Percentiles rank a stretch among this genome's conserved stretches.
phyloP scores from a whole-genome alignment of 805 yeast genomes.

The Pichia gijzeniarum region DNA sequence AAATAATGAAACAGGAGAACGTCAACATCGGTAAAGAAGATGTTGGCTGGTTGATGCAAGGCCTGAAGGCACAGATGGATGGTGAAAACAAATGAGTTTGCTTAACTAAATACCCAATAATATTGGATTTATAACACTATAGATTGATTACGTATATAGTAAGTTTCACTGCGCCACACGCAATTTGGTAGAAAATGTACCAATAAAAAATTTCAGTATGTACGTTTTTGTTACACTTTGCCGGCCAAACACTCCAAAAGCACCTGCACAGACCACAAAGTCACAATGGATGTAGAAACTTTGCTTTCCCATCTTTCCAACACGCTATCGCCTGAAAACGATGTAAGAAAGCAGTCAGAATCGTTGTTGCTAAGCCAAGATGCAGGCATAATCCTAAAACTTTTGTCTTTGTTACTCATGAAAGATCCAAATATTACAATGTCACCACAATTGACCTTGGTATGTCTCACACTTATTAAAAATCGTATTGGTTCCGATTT shows the following conservation, averaged over 20 bases:
- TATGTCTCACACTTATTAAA: slow-evolving; percentile 6
- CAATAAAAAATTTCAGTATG: too few species aligned
- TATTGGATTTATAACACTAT: too few species aligned
- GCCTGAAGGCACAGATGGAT: slow-evolving; percentile 18
- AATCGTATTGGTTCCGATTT: slow-evolving; percentile 5
- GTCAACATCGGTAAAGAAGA: slow-evolving; percentile 23
- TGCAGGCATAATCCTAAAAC: neutral
- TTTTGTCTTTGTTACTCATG: neutral
- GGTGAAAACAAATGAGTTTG: neutral
- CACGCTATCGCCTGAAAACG: slow-evolving; percentile 41
- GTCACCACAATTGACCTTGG: neutral
- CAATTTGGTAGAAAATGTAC: too few species aligned
- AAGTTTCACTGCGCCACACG: too few species aligned
- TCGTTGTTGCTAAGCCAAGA: slow-evolving; percentile 9
- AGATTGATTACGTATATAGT: too few species aligned
- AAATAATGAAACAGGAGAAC: slow-evolving; percentile 19
- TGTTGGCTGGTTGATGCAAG: slow-evolving; percentile 20
- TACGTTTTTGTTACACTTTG: too few species aligned
- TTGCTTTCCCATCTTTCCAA: slow-evolving; percentile 41
- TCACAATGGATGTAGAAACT: slow-evolving; percentile 30
- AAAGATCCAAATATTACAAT: neutral
- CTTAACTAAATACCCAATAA: too few species aligned
- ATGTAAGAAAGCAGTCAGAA: slow-evolving; percentile 39
- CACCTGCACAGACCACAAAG: neutral
- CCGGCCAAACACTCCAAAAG: too few species aligned